Base-by-base conservation (phyloP, 2,329 filamentous ascomycete species). In the Colletotrichum chlorophyti region DNA sequence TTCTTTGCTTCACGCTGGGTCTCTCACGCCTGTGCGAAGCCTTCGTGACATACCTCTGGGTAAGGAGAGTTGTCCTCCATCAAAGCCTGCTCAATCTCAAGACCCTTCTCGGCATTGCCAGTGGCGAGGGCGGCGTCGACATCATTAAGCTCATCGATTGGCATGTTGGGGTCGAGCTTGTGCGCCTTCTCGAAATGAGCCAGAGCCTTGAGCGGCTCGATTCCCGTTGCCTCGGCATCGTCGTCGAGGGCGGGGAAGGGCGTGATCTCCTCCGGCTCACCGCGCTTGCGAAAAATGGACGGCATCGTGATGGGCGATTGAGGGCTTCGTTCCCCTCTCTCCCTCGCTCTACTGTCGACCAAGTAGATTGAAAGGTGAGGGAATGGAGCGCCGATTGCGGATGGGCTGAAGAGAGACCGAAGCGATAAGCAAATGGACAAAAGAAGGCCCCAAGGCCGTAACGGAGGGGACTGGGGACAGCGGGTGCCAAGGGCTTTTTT, bases 51-150 rank as follows among this genome's bases (percentile, higher is more conserved):
- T 70, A 87, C 84, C 74, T 89, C 86, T 32, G 85, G 84, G 66
- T 89, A 89, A 3, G 86, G 86, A 43, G 86, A 89, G 69, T 89
- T 85, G 55, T 89, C 85, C 67, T 87, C 79, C 66, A 87, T 76
- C 57, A 83, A 72, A 42, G 83, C 82, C 64, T 83, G 79, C 65
- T 86, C 83, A 63, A 87, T 79, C 58, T 81, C 79, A 46, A 83
- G 71, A 52, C 82, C 83, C 69, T 83, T 82, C 64, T 82, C 82
- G 63, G 79, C 76, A 70, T 86, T 82, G 58, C 79, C 77, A 2
- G 79, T 79, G 37, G 79, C 73, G 41, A 87, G 76, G 24, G 80
- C 84, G 40, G 82, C 77, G 58, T 88, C 83, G 60, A 89, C 78
- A 69, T 86, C 83, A 60, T 84, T 82, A 48, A 84, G 73, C 43